Base-by-base conservation (phyloP, 805 yeast genomes). In the Metschnikowia drakensbergensis region DNA sequence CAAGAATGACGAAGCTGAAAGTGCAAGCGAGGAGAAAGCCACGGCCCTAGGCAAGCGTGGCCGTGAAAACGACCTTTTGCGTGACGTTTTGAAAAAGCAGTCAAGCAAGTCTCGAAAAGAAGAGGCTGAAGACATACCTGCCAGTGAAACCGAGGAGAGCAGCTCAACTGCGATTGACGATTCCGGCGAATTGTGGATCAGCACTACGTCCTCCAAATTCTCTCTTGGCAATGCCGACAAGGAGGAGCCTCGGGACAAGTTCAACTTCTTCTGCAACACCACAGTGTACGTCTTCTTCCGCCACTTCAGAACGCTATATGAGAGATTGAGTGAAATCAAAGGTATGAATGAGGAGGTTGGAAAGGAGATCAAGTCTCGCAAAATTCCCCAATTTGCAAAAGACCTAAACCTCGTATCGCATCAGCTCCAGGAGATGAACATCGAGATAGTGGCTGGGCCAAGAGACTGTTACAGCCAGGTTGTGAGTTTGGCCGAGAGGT, bases 201-300 rank as follows among this genome's bases (percentile, higher is more conserved):
- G 67, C 41, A 66, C 77, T 2, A 61, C 71, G 8, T 65, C 68
- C 10, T 45, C 53, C 11, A 56, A 54, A 45, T 64, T 64, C 45
- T 58, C 68, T 5, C 57, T 67, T 41, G 64, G 57, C 37, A 67
- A 64, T 17, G 48, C 47, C 3, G 58, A 58, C 5, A 54, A 47
- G 29, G 53, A 60, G 10, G 71, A 71, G 47, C 64, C 59, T 47
- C 78, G 91, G 58, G 72, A 71, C 29, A 79, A 75, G 42, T 89
- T 71, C 72, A 91, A 90, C 64, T 66, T 91, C 58, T 94, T 92
- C 73, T 88, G 88, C 52, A 91, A 92, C 66, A 84, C 96, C 4
- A 83, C 91, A 49, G 80, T 91, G 34, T 94, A 94, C 62, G 87
- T 90, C 31, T 90, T 94, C 59, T 81, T 90, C 79, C 87, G 99